Base-by-base conservation (phyloP, 208 protist genomes). In the Trypanosoma cruzi region DNA sequence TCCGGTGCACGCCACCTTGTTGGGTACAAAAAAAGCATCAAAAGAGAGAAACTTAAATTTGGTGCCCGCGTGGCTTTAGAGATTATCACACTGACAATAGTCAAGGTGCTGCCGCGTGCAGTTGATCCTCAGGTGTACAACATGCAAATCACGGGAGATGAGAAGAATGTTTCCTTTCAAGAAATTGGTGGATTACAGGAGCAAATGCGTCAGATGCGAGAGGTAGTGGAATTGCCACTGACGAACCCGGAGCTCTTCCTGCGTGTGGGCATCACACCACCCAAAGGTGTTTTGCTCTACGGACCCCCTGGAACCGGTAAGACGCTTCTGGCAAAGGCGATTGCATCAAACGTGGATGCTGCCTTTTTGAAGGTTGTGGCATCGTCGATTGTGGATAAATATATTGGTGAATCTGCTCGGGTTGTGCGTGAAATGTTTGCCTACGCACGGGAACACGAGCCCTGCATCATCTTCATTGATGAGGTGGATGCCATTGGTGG, bases 391-490 rank as follows among this genome's bases (percentile, higher is more conserved):
- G 98, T 99, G 20, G 99, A 99, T 79, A 99, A 99, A 86, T 99
- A 99, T 89, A 99, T 99, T 85, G 99, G 99, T 60, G 99, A 99
- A 84, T 98, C 90, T 22, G 98, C 99, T 18, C 90, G 99, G 37
- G 83, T 99, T 26, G 98, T 99, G 70, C 93, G 99, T 46, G 98
- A 99, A 75, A 99, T 99, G 98, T 99, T 99, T 84, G 98, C 94
- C 77, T 98, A 97, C 83, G 94, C 96, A 18, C 85, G 93, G 10
- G 98, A 99, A 49, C 97, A 99, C 84, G 84, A 99, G 87, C 99
- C 99, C 14, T 99, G 99, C 81, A 98, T 99, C 68, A 99, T 99
- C 68, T 99, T 99, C 79, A 99, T 99, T 87, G 99, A 99, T 85
- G 99, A 99, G 84, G 98, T 99, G 63, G 99, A 99, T 72, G 99